Conservation (phyloP, 352 stramenopile genomes). For the Phytophthora hybrid region DNA sequence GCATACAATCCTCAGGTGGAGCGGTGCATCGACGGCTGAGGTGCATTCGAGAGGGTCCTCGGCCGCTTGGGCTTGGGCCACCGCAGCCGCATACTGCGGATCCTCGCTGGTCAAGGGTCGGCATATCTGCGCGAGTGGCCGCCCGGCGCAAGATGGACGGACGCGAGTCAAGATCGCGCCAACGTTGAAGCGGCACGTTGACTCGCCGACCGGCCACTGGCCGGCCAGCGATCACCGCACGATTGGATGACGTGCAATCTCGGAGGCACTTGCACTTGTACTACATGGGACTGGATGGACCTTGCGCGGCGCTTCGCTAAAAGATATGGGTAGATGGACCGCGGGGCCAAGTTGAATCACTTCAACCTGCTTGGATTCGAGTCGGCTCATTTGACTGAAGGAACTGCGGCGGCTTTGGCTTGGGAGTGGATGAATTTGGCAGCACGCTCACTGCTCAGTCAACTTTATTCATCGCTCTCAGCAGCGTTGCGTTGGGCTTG, state of each 20-base stretch:
- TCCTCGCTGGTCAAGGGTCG: constrained; percentile 28
- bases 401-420: too few species aligned
- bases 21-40: background rate
- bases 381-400: too few species aligned
- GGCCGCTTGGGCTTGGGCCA: background rate
- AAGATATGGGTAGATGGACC: background rate
- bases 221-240: background rate
- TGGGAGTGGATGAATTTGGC: too few species aligned
- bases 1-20: constrained; percentile 6
- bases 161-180: constrained; percentile 17
- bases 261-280: too few species aligned
- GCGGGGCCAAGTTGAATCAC: too few species aligned
- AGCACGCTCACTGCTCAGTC: too few species aligned
- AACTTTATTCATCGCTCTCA: background rate
- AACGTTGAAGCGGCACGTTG: background rate
- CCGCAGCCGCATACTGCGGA: constrained; percentile 27
- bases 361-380: too few species aligned
- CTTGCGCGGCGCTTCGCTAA: background rate
- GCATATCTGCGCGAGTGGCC: constrained; percentile 16
- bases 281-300: background rate
- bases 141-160: constrained; percentile 23
- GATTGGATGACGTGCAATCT: background rate
- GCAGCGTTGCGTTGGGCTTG: too few species aligned
- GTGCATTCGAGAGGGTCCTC: constrained; percentile 3
- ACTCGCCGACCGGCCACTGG: background rate